A percentile compares a stretch with the other conserved stretches of the same genome.
phyloP scores from a whole-genome alignment of 2,329 filamentous ascomycete species.

The Penicillium sp. region DNA sequence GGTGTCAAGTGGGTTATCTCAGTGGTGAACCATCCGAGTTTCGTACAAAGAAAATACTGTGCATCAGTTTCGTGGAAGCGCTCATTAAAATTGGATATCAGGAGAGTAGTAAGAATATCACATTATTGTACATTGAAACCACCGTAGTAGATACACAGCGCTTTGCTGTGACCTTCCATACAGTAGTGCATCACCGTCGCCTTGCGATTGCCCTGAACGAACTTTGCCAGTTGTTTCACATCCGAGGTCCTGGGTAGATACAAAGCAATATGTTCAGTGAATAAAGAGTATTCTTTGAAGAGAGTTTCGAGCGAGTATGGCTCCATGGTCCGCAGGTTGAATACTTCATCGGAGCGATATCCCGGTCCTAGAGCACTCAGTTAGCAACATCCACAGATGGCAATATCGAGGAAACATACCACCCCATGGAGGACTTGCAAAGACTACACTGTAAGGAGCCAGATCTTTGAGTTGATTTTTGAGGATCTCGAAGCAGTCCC shows the following conservation, averaged over 20 bases:
- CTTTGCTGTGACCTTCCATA: conserved; percentile 85
- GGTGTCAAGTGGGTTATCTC: too few relatives aligned
- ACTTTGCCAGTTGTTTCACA: conserved; percentile 72
- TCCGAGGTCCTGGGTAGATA: conserved; percentile 88
- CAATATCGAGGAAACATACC: conserved; percentile 50
- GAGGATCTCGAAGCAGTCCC: conserved; percentile 81
- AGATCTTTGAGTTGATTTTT: conserved; percentile 52
- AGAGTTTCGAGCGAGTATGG: conserved; percentile 75
- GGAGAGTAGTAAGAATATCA: too few relatives aligned
- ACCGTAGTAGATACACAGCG: conserved; percentile 64
- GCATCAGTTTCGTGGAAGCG: neutral
- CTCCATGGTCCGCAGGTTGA: conserved; percentile 83
- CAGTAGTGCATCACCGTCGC: conserved; percentile 87
- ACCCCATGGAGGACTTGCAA: conserved; percentile 75
- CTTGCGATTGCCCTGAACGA: conserved; percentile 55
- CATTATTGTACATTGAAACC: conserved; percentile 49
- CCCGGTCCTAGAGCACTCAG: conserved; percentile 57
- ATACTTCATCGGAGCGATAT: conserved; percentile 70
- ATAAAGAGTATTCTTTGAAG: conserved; percentile 62
- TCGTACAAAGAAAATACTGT: too few relatives aligned
- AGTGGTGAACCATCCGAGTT: too few relatives aligned
- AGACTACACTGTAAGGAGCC: conserved; percentile 63
- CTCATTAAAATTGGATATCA: neutral
- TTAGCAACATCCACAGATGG: conserved; percentile 2
- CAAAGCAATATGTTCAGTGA: conserved; percentile 65